Base-by-base conservation (phyloP, 495 filamentous ascomycete species). In the Xylaria sp. region DNA sequence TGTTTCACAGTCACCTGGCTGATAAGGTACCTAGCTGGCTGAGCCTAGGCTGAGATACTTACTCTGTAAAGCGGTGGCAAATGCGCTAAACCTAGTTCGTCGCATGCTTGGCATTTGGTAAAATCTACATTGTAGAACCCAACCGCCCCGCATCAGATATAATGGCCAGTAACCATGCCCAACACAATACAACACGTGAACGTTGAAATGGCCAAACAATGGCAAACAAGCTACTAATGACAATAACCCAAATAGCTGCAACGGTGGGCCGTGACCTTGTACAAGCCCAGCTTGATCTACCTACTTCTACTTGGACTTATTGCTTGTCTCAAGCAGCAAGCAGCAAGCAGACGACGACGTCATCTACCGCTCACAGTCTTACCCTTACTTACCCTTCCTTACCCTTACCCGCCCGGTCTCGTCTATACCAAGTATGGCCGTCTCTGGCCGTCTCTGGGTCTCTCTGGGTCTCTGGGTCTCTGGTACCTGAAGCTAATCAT, bases 401-500 rank as follows among this genome's bases (percentile, higher is more conserved):
- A n/a, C n/a, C n/a, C n/a, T n/a, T n/a, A 63, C 40, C 5, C 40
- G 40, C 31, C 41, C n/a, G 14, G 61, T 63, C 61, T 43, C 41
- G 24, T 41, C 61, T 63, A 8, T 8, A 37, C 35, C 35, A 37
- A 8, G n/a, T n/a, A n/a, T n/a, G 59, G 40, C 59, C 52, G 6
- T 19, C 21, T 50, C 21, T 19, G 24, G 29, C 29, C 53, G 19
- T 6, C 29, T 35, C 19, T 58, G 53, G 53, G 26, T 12, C 37
- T 17, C n/a, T n/a, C n/a, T n/a, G n/a, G 35, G 35, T 4, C 35
- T 37, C 35, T 37, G 35, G 35, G 35, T 8, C 61, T 44, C 61
- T 15, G 26, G 61, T 65, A 64, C 61, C 61, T 64, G 61, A 64
- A 48, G 61, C 61, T 64, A 64, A 63, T 2, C 3, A 44, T 37